Percentiles rank a stretch among this genome's conserved stretches.
Conservation (phyloP, 345 rosid genomes). For the Jatropha curcas region DNA sequence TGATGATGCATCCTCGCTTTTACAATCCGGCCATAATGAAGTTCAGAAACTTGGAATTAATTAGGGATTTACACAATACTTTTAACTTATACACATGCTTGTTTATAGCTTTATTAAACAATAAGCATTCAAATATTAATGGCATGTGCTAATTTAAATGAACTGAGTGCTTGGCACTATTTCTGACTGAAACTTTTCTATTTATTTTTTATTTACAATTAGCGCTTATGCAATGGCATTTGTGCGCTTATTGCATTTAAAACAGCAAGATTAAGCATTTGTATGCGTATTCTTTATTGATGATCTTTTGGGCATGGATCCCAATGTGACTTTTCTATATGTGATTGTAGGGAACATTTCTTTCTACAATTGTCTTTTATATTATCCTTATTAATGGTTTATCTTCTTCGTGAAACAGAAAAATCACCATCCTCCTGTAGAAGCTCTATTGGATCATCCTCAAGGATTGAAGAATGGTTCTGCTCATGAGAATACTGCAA, state of each 20-base stretch:
- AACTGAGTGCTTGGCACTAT: not conserved
- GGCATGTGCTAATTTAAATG: not conserved
- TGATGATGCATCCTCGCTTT: not conserved
- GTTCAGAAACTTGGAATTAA: not conserved
- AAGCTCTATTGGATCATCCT: constrained; percentile 44
- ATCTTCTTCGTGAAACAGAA: constrained; percentile 38
- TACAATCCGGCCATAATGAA: not conserved
- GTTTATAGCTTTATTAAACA: not conserved
- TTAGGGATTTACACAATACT: not conserved
- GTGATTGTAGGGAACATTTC: not conserved
- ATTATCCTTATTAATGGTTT: not conserved
- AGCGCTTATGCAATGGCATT: not conserved
- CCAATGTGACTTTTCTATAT: not conserved
- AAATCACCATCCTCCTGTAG: constrained; percentile 41
- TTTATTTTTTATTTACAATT: not conserved
- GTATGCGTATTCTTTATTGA: not conserved
- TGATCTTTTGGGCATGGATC: not conserved
- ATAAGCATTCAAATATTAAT: not conserved
- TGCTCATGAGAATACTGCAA: constrained; percentile 37
- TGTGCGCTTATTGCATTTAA: no score
- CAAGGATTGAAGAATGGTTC: constrained; percentile 45
- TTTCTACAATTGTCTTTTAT: not conserved
- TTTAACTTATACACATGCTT: not conserved
- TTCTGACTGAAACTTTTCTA: not conserved
- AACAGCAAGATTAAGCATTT: not conserved